Conservation (phyloP, 345 rosid species). For the Murraya paniculata region DNA sequence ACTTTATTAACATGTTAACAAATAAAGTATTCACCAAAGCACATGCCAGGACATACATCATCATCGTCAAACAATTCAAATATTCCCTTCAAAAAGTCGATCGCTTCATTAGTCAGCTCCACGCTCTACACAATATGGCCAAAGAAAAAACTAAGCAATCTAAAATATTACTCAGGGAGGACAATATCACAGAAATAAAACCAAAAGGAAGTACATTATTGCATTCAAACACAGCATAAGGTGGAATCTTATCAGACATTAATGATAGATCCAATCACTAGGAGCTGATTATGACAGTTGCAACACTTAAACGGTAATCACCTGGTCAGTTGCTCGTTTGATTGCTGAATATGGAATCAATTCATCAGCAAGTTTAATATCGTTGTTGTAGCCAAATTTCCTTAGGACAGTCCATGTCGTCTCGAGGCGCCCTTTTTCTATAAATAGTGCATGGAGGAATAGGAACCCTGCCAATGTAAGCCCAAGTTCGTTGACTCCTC, state of each 20-base stretch:
- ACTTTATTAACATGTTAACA: not conserved
- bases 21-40: not conserved
- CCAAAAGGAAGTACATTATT: not conserved
- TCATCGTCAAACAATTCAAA: conserved; percentile 74
- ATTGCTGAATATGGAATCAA: conserved; percentile 66
- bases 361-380: conserved; percentile 85
- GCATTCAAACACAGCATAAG: not conserved
- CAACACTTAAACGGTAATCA: conserved; percentile 18
- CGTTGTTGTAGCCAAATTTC: conserved; percentile 93
- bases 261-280: not conserved
- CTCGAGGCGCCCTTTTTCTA: conserved; percentile 98
- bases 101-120: conserved; percentile 83
- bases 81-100: conserved; percentile 69
- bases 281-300: not conserved
- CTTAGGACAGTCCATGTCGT: conserved; percentile 95
- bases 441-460: conserved; percentile 93
- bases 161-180: not conserved
- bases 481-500: conserved; percentile 89
- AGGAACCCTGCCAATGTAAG: conserved; percentile 94
- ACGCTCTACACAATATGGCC: conserved; percentile 51
- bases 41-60: conserved; percentile 39
- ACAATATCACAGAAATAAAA: not conserved
- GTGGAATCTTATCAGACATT: not conserved
- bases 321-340: conserved; percentile 91
- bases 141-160: too few relatives aligned